Percentiles rank a stretch among this genome's conserved stretches.
Conservation (phyloP, 352 stramenopile species). For the Globisporangium carolinianum region DNA sequence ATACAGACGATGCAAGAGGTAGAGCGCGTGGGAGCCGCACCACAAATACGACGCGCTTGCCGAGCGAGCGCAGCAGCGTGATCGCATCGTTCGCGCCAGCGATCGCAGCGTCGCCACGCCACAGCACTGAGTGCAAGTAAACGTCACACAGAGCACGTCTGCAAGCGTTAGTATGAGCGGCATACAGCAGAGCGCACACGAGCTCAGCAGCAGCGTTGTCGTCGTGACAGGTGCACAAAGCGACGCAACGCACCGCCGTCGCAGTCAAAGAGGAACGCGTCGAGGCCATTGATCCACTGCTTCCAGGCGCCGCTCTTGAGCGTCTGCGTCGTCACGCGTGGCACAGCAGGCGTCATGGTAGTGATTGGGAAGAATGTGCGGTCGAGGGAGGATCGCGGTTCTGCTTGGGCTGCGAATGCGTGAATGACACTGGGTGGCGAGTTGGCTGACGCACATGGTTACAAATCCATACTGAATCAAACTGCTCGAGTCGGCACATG, state of each 20-base stretch:
- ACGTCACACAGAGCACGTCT: neutral
- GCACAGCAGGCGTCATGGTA: constrained; percentile 10
- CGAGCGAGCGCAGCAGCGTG: constrained; percentile 53
- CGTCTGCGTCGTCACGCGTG: constrained; percentile 24
- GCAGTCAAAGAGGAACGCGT: constrained; percentile 80
- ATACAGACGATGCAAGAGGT: too few species aligned
- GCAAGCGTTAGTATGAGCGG: neutral
- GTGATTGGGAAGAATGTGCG: neutral
- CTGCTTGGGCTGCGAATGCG: constrained; percentile 4
- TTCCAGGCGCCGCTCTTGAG: constrained; percentile 33
- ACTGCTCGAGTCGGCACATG: neutral
- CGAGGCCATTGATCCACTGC: constrained; percentile 54
- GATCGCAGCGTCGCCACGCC: constrained; percentile 59
- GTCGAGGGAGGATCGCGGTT: neutral
- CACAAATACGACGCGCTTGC: constrained; percentile 83
- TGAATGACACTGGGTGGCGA: neutral
- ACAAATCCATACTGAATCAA: neutral
- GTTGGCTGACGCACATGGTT: neutral
- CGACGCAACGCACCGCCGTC: constrained; percentile 45
- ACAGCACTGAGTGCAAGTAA: constrained; percentile 33
- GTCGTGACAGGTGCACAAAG: too few species aligned
- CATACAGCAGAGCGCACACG: neutral
- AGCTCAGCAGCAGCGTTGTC: neutral
- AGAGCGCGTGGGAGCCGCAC: constrained; percentile 16
- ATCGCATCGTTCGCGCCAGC: constrained; percentile 58